phyloP scores from a whole-genome alignment of 768 basidiomycete genomes.

The Fistulinella prunicolor region DNA sequence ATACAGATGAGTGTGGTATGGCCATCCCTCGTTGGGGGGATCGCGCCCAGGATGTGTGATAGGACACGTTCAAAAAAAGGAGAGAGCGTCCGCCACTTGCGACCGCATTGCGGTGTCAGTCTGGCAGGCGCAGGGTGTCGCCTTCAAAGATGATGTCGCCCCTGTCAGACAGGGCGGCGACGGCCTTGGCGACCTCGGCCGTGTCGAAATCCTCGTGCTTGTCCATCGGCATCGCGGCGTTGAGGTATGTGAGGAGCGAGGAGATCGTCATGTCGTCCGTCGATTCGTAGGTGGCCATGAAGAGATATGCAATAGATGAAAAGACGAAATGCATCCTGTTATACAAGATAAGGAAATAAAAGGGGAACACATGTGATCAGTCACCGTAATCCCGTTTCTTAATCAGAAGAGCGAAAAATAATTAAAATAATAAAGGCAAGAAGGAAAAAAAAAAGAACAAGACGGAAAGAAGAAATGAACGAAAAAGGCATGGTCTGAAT shows the following conservation, averaged over 20 bases:
- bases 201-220: slow-evolving; percentile 85
- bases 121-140: slow-evolving; percentile 37
- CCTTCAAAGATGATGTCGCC: slow-evolving; percentile 52
- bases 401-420: too few species aligned
- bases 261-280: slow-evolving; percentile 71
- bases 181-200: slow-evolving; percentile 58
- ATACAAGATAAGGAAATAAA: too few species aligned
- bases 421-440: not conserved
- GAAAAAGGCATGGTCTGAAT: not conserved
- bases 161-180: slow-evolving; percentile 44
- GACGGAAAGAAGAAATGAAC: not conserved
- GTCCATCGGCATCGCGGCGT: slow-evolving; percentile 71
- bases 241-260: slow-evolving; percentile 65
- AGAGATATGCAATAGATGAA: slow-evolving; percentile 60
- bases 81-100: too few species aligned
- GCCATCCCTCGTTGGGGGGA: too few species aligned
- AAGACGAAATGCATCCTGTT: slow-evolving; percentile 57
- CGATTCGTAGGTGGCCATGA: slow-evolving; percentile 62
- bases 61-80: too few species aligned
- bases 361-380: slow-evolving; percentile 4
- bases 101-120: too few species aligned
- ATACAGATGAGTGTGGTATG: not conserved
- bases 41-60: too few species aligned
- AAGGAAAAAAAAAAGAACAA: slow-evolving; percentile 2
- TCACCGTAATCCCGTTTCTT: slow-evolving; percentile 3